Conservation (phyloP, 768 basidiomycete species). For the Pisolithus microcarpus region DNA sequence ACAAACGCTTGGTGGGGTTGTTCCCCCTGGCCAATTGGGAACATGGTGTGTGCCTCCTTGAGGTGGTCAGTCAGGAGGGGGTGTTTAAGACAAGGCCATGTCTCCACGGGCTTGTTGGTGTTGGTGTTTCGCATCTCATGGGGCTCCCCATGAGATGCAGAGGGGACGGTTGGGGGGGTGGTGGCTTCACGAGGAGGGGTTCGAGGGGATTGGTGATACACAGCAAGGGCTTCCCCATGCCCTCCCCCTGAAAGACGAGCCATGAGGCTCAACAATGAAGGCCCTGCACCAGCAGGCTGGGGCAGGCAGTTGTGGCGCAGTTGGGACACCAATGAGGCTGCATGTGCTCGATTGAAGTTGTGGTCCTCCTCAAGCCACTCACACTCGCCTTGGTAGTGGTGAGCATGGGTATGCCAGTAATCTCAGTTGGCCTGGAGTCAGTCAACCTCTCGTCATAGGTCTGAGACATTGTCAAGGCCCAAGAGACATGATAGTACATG, state of each 20-base stretch:
- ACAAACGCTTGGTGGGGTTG: neutral
- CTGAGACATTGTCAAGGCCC: too few relatives aligned
- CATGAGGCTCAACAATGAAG: neutral
- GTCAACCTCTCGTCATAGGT: too few relatives aligned
- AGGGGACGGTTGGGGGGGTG: neutral
- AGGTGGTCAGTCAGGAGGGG: neutral
- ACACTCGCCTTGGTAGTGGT: too few relatives aligned
- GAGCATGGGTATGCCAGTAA: too few relatives aligned
- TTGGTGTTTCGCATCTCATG: neutral
- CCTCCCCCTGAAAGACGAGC: neutral
- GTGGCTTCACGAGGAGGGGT: neutral
- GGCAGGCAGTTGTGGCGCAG: neutral
- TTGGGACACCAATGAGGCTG: neutral
- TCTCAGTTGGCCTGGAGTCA: too few relatives aligned
- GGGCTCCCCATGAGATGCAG: neutral
- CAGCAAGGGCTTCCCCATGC: neutral
- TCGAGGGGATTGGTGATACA: neutral
- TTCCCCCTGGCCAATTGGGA: neutral
- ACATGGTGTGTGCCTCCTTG: neutral
- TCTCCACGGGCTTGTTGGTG: too few relatives aligned
- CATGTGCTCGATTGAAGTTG: neutral
- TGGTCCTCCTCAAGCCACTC: neutral
- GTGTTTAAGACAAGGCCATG: too few relatives aligned
- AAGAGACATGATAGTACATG: too few relatives aligned
- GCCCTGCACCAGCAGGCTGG: neutral